These are phyloP conservation scores for Magnusiomyces clavatus DNA, from an alignment of 1,139 yeast species.

Conservation along the genomic window DNA sequence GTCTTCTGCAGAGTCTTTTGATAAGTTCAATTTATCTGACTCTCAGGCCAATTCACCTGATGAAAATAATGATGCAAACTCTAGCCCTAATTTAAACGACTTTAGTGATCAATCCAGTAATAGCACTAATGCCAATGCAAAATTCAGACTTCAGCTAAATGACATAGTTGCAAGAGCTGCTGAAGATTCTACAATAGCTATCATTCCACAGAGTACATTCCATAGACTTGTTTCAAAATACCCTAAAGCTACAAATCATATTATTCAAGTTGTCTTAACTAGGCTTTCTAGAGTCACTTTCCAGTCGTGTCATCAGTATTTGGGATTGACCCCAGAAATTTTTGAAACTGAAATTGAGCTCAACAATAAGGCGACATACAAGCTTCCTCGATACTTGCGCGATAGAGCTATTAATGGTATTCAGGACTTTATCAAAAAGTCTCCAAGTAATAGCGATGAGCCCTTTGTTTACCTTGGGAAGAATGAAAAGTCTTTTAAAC, in stretches of 20 bases:
- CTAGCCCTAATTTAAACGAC: not conserved
- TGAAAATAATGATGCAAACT: conserved; percentile 5
- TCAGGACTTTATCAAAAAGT: conserved; percentile 20
- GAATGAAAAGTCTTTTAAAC: not conserved
- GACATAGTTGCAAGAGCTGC: conserved; percentile 51
- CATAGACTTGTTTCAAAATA: conserved; percentile 61
- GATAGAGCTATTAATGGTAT: conserved; percentile 50
- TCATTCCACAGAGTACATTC: conserved; percentile 82
- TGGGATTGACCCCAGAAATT: conserved; percentile 78
- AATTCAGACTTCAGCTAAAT: conserved; percentile 32
- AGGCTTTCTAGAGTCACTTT: conserved; percentile 84
- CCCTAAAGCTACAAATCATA: conserved; percentile 88
- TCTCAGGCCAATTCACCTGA: too few relatives aligned
- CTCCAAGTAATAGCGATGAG: conserved; percentile 8
- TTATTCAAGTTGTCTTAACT: conserved; percentile 85
- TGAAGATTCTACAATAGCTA: conserved; percentile 74
- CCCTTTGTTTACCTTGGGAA: conserved; percentile 8
- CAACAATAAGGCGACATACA: conserved; percentile 43
- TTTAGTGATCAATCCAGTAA: not conserved
- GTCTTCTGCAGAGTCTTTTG: not conserved
- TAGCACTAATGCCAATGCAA: not conserved
- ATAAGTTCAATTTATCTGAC: not conserved
- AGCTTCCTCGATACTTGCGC: conserved; percentile 55
- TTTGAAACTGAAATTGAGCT: conserved; percentile 66
- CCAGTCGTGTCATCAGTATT: conserved; percentile 78